Percentiles rank a stretch among this genome's conserved stretches.
These are phyloP conservation scores for Beauveria medogensis DNA, from an alignment of 2,329 filamentous ascomycete genomes.

Conservation along the genomic window DNA sequence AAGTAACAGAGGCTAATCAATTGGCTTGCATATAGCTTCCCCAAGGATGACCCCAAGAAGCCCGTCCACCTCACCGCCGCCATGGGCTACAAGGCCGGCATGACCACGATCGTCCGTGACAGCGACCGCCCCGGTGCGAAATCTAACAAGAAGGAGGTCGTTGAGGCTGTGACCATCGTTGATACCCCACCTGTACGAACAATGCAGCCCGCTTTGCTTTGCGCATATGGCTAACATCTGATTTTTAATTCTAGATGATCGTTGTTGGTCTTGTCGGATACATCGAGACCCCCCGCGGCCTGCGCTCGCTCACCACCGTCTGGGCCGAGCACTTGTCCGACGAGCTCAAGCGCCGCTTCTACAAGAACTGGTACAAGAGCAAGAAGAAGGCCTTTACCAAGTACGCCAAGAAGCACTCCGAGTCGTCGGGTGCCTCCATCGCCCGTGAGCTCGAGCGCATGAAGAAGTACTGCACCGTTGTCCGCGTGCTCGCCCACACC, in stretches of 20 bases:
- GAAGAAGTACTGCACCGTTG: constrained; percentile 99
- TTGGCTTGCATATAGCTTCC: constrained; percentile 59
- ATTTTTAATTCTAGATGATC: constrained; percentile 67
- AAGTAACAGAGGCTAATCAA: constrained; percentile 17
- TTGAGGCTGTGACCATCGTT: constrained; percentile 81
- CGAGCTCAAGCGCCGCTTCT: constrained; percentile 99
- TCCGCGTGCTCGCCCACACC: constrained; percentile 98
- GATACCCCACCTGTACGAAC: constrained; percentile 92
- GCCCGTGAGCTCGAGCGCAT: constrained; percentile 98
- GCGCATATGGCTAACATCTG: constrained; percentile 64
- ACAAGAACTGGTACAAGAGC: constrained; percentile 99
- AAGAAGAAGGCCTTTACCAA: constrained; percentile 99
- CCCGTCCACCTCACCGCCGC: constrained; percentile 95
- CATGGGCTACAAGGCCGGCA: constrained; percentile 99
- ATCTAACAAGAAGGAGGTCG: constrained; percentile 98
- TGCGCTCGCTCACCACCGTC: constrained; percentile 97
- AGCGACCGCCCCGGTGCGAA: constrained; percentile 98
- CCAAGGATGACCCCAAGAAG: constrained; percentile 99
- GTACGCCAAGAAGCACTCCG: constrained; percentile 99
- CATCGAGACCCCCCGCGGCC: constrained; percentile 99
- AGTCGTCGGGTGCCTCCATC: constrained; percentile 82
- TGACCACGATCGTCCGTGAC: constrained; percentile 99
- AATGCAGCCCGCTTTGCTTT: constrained; percentile 74
- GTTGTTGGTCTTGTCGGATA: constrained; percentile 99
- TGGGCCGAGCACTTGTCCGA: constrained; percentile 99